Conservation (phyloP, 768 basidiomycete genomes). For the Gelatoporia subvermispora region DNA sequence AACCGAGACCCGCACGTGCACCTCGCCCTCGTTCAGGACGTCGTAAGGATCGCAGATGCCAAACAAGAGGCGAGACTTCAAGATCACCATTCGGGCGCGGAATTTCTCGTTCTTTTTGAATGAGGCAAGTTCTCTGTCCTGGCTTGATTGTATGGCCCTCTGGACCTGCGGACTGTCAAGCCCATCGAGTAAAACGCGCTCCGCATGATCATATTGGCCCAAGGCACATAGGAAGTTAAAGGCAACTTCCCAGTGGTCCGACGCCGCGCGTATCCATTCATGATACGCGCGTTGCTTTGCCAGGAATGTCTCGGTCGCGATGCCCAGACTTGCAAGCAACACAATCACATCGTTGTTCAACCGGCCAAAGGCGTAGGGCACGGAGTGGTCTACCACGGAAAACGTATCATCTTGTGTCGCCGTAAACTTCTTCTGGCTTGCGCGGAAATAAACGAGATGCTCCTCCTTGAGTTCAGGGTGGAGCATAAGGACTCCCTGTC, state of each 20-base stretch:
- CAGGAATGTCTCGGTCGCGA: slow-evolving; percentile 48
- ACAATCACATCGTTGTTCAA: slow-evolving; percentile 69
- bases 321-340: slow-evolving; percentile 58
- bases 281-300: slow-evolving; percentile 56
- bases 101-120: slow-evolving; percentile 49
- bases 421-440: slow-evolving; percentile 68
- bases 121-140: slow-evolving; percentile 45
- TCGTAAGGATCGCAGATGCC: slow-evolving; percentile 67
- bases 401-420: slow-evolving; percentile 54
- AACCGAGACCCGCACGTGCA: slow-evolving; percentile 54
- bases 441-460: slow-evolving; percentile 52
- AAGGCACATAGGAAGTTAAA: slow-evolving; percentile 53
- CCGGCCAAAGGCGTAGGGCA: slow-evolving; percentile 59
- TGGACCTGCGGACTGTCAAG: slow-evolving; percentile 40
- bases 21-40: slow-evolving; percentile 58
- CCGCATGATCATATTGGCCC: slow-evolving; percentile 43
- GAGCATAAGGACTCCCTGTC: slow-evolving; percentile 56
- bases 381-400: slow-evolving; percentile 62
- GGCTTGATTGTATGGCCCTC: slow-evolving; percentile 36
- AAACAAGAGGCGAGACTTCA: slow-evolving; percentile 56
- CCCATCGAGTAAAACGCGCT: slow-evolving; percentile 51
- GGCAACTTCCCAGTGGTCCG: slow-evolving; percentile 42
- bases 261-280: slow-evolving; percentile 49
- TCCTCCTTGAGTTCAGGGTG: slow-evolving; percentile 53
- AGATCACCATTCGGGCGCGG: slow-evolving; percentile 55